phyloP scores from a whole-genome alignment of 306 rosid genomes.

The Adenanthera pavonina region DNA sequence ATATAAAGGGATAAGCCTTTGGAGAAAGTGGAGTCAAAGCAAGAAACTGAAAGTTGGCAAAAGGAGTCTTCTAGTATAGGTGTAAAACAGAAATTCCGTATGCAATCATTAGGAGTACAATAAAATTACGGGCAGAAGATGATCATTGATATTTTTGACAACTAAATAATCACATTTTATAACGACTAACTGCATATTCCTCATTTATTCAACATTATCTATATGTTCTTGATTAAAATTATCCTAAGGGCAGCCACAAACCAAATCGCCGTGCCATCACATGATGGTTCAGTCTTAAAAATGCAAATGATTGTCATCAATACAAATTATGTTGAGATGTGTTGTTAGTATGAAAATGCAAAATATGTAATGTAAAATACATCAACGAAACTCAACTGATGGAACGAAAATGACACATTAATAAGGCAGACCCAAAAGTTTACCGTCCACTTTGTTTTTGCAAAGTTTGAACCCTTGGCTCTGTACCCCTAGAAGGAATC shows the following conservation, averaged over 20 bases:
- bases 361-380: not conserved
- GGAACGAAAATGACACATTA: not conserved
- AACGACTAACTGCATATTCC: not conserved
- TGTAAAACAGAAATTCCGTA: not conserved
- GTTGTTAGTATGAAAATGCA: not conserved
- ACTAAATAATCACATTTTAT: not conserved
- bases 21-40: slow-evolving; percentile 5
- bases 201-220: not conserved
- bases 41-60: not conserved
- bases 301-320: not conserved
- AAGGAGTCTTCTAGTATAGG: not conserved
- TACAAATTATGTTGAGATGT: not conserved
- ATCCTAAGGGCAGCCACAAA: not conserved
- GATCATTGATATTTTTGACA: not conserved
- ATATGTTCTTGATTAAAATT: not conserved
- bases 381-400: slow-evolving; percentile 1
- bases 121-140: slow-evolving; percentile 7
- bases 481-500: slow-evolving; percentile 58
- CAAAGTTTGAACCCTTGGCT: slow-evolving; percentile 50
- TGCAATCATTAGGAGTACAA: slow-evolving; percentile 9
- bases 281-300: not conserved
- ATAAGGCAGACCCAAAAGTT: slow-evolving; percentile 33
- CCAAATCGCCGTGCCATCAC: not conserved
- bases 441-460: slow-evolving; percentile 65
- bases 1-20: not conserved